These are phyloP conservation scores for Leccinum subgranulosum DNA, from an alignment of 768 basidiomycete species.

Conservation along the genomic window DNA sequence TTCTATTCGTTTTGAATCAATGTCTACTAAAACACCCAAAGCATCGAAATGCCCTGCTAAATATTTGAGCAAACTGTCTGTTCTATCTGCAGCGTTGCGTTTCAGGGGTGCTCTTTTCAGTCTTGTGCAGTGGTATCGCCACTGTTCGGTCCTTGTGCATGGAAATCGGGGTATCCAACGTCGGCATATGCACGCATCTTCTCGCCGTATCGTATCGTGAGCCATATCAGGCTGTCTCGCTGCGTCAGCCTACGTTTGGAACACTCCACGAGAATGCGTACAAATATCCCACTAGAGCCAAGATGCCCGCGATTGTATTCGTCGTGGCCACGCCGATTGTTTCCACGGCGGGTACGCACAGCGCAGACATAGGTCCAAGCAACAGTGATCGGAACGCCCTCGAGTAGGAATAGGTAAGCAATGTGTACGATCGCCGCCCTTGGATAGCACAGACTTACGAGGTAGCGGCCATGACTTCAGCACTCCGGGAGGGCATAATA, in stretches of 20 bases:
- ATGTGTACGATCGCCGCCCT: background rate
- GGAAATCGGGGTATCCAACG: slow-evolving; percentile 46
- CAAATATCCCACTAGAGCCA: slow-evolving; percentile 52
- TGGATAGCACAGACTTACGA: slow-evolving; percentile 38
- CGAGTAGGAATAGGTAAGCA: background rate
- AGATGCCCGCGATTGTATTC: slow-evolving; percentile 42
- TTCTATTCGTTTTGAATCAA: background rate
- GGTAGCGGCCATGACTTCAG: slow-evolving; percentile 59
- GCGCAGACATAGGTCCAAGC: slow-evolving; percentile 10
- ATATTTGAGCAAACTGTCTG: background rate
- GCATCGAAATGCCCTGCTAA: background rate
- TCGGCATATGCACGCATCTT: slow-evolving; percentile 55
- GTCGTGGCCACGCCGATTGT: slow-evolving; percentile 49
- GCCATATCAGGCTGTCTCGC: slow-evolving; percentile 43
- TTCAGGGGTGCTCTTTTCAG: background rate
- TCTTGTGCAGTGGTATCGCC: background rate
- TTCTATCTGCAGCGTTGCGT: background rate
- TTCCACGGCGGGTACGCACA: slow-evolving; percentile 43
- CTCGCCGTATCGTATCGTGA: slow-evolving; percentile 56
- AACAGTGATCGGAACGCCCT: slow-evolving; percentile 25
- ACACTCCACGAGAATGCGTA: slow-evolving; percentile 30
- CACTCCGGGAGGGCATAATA: slow-evolving; percentile 55
- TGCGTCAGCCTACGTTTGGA: background rate
- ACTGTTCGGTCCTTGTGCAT: background rate
- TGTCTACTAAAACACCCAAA: background rate